Conservation (phyloP, 225 moss, liverwort and hornwort species). For the Sphagnum contortum region DNA sequence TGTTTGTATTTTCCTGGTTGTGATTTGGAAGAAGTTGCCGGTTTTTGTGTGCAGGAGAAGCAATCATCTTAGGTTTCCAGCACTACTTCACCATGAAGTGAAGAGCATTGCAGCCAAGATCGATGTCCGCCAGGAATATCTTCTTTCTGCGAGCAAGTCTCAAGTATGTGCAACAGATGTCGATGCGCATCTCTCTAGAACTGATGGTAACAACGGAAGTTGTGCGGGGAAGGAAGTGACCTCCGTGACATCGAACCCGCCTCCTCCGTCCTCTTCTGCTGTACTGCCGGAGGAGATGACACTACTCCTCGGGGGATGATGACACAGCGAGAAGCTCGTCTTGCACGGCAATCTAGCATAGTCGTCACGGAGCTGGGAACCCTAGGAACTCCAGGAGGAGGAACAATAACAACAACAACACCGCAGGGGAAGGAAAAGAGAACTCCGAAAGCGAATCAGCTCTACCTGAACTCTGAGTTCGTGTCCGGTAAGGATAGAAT, state of each 20-base stretch:
- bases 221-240: conserved; percentile 57
- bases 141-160: conserved; percentile 11
- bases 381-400: conserved; percentile 63
- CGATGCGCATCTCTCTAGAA: conserved; percentile 50
- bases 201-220: conserved; percentile 50
- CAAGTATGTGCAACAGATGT: conserved; percentile 20
- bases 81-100: too few species aligned
- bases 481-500: conserved; percentile 96
- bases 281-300: conserved; percentile 19
- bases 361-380: conserved; percentile 47
- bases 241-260: conserved; percentile 48
- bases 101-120: conserved; percentile 40
- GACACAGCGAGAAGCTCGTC: conserved; percentile 35
- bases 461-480: conserved; percentile 87
- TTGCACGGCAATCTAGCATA: conserved; percentile 78
- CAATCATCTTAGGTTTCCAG: too few species aligned
- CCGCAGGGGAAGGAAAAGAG: conserved; percentile 71
- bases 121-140: conserved; percentile 48
- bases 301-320: too few species aligned
- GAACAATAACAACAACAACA: too few species aligned
- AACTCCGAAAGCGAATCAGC: conserved; percentile 85
- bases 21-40: too few species aligned
- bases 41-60: too few species aligned
- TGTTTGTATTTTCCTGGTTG: too few species aligned
- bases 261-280: conserved; percentile 46